A percentile compares a stretch with the other conserved stretches of the same genome.
Conservation (phyloP, 805 yeast species). For the Wickerhamiella dianesei region DNA sequence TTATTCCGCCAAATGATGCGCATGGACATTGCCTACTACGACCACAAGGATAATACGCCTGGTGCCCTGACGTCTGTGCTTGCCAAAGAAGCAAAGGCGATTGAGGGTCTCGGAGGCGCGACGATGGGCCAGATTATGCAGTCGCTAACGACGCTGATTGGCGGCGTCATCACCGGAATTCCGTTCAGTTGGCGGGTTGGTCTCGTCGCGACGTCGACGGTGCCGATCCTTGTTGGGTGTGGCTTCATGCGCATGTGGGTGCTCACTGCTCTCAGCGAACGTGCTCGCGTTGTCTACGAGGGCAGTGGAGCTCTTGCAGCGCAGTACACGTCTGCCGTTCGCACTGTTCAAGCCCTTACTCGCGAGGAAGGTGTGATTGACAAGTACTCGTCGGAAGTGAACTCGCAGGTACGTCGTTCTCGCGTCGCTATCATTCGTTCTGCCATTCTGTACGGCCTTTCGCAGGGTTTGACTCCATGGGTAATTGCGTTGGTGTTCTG, state of each 20-base stretch:
- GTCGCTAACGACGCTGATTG: constrained; percentile 27
- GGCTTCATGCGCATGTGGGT: constrained; percentile 29
- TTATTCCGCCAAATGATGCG: constrained; percentile 26
- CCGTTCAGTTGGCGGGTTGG: constrained; percentile 30
- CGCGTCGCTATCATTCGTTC: constrained; percentile 21
- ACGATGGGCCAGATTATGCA: constrained; percentile 29
- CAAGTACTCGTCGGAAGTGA: constrained; percentile 21
- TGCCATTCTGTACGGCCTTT: constrained; percentile 26
- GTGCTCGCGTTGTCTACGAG: constrained; percentile 28
- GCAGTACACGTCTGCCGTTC: constrained; percentile 28
- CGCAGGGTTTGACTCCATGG: constrained; percentile 30
- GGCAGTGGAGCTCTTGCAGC: constrained; percentile 30
- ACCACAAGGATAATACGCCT: constrained; percentile 26
- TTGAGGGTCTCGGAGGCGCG: constrained; percentile 30
- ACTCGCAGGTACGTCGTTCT: constrained; percentile 23
- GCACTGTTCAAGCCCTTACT: constrained; percentile 31
- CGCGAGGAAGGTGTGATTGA: constrained; percentile 28
- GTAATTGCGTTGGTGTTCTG: constrained; percentile 31
- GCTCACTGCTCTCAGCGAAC: constrained; percentile 24
- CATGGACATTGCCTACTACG: constrained; percentile 28
- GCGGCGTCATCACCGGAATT: constrained; percentile 29
- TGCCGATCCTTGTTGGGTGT: constrained; percentile 28
- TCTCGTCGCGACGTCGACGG: constrained; percentile 28
- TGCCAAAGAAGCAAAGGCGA: constrained; percentile 30
- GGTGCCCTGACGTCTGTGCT: constrained; percentile 28